Conservation (phyloP, 352 stramenopile species). For the Globisporangium cylindrosporum region DNA sequence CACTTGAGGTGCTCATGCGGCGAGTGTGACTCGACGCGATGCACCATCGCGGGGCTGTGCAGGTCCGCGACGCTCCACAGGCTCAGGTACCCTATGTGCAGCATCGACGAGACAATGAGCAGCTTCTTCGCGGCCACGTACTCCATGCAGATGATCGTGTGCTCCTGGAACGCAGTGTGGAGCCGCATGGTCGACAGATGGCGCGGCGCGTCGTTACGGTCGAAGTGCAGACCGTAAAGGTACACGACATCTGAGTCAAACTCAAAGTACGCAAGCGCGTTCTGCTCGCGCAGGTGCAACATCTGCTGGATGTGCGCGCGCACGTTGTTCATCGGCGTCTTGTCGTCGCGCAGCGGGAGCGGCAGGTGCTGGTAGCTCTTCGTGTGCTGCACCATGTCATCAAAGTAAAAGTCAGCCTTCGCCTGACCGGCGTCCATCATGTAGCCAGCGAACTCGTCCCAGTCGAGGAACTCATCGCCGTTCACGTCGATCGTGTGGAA, state of each 20-base stretch:
- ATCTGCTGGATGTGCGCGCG: conserved; percentile 53
- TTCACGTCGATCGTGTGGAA: conserved; percentile 92
- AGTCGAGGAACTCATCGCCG: conserved; percentile 81
- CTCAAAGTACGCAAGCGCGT: conserved; percentile 72
- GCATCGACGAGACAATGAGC: conserved; percentile 60
- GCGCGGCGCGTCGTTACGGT: conserved; percentile 55
- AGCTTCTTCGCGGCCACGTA: conserved; percentile 42
- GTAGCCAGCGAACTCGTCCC: conserved; percentile 89
- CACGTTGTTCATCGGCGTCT: conserved; percentile 41
- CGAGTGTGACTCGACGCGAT: conserved; percentile 50
- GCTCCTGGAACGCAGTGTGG: conserved; percentile 75
- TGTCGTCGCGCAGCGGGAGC: conserved; percentile 13
- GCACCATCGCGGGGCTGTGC: conserved; percentile 49
- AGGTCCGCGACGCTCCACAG: conserved; percentile 54
- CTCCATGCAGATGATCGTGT: conserved; percentile 53
- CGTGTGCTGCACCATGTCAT: conserved; percentile 21
- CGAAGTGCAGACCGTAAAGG: conserved; percentile 60
- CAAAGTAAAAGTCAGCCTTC: conserved; percentile 50
- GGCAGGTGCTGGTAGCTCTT: conserved; percentile 11
- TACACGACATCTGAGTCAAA: conserved; percentile 62
- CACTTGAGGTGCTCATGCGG: conserved; percentile 61
- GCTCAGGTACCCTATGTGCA: conserved; percentile 48
- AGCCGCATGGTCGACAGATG: conserved; percentile 64
- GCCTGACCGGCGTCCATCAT: conserved; percentile 78
- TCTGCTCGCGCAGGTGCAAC: conserved; percentile 39